Evolutionary conservation across 2,329 filamentous ascomycete genomes (phyloP).

Genomic region (Calonectria fujianensis): DNA sequence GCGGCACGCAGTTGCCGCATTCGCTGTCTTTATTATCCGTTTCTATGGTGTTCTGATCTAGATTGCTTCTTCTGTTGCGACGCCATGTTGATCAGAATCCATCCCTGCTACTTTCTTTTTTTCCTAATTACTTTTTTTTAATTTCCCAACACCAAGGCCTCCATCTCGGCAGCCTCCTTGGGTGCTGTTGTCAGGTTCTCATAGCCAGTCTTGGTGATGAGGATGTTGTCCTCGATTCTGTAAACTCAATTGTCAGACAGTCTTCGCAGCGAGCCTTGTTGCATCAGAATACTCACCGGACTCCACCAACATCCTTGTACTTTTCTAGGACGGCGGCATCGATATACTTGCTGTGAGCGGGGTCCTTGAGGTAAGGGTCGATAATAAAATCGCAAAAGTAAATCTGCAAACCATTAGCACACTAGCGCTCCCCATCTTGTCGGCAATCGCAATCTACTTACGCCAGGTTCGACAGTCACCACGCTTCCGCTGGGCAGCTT

Average conservation of each 20-base stretch:
- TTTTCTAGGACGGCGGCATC: slow-evolving; percentile 81
- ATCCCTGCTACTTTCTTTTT: slow-evolving; percentile 4
- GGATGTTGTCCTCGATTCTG: slow-evolving; percentile 81
- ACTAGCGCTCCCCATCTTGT: background rate
- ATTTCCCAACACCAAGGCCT: slow-evolving; percentile 61
- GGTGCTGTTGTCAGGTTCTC: slow-evolving; percentile 84
- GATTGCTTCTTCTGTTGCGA: background rate
- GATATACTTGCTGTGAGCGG: slow-evolving; percentile 84
- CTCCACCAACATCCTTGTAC: slow-evolving; percentile 89
- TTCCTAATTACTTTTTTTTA: slow-evolving; percentile 19
- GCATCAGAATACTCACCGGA: slow-evolving; percentile 70
- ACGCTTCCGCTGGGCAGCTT: slow-evolving; percentile 85
- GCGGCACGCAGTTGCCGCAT: background rate
- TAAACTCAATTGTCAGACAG: slow-evolving; percentile 46
- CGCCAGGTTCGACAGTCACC: slow-evolving; percentile 95
- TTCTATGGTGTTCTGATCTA: slow-evolving; percentile 23
- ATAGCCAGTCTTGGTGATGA: slow-evolving; percentile 81
- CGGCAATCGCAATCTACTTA: slow-evolving; percentile 63
- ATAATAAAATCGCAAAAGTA: slow-evolving; percentile 96
- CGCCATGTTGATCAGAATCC: background rate
- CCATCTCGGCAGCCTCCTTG: slow-evolving; percentile 79
- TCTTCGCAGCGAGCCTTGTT: slow-evolving; percentile 3
- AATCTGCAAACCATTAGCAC: slow-evolving; percentile 68
- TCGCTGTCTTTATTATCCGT: slow-evolving; percentile 22
- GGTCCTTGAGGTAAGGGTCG: slow-evolving; percentile 83